A percentile compares a stretch with the other conserved stretches of the same genome.
phyloP scores from a whole-genome alignment of 2,329 filamentous ascomycete genomes.

The Metarhizium anisopliae region DNA sequence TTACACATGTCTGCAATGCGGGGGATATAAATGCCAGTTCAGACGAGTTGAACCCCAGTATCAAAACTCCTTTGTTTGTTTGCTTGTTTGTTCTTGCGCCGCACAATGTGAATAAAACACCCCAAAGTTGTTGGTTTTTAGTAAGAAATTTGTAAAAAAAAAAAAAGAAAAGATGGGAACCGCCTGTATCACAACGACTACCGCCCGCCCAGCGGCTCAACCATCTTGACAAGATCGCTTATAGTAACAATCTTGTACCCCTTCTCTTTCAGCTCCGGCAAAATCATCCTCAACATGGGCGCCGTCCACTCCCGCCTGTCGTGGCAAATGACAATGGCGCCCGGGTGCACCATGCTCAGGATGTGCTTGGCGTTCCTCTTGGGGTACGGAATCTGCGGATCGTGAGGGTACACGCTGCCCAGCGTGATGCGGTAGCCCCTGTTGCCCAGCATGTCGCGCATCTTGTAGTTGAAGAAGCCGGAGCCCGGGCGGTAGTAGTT shows the following conservation, averaged over 20 bases:
- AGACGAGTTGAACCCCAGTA: too few species aligned
- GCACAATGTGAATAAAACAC: too few species aligned
- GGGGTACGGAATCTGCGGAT: conserved; percentile 69
- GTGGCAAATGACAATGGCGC: conserved; percentile 78
- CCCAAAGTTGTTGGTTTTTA: background rate
- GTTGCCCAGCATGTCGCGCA: conserved; percentile 50
- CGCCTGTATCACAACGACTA: background rate
- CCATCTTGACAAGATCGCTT: conserved; percentile 49
- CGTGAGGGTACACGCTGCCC: conserved; percentile 81
- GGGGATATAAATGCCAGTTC: too few species aligned
- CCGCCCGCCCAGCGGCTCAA: conserved; percentile 18
- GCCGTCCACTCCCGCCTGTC: conserved; percentile 76
- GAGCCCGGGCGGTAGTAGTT: conserved; percentile 77
- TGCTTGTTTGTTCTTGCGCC: too few species aligned
- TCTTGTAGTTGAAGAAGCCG: conserved; percentile 67
- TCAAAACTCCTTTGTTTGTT: too few species aligned
- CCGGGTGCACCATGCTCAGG: conserved; percentile 67
- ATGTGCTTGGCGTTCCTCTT: conserved; percentile 69
- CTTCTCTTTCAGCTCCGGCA: conserved; percentile 60
- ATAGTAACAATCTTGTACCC: conserved; percentile 68
- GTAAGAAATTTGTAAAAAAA: background rate
- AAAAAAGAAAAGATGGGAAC: background rate
- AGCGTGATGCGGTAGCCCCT: conserved; percentile 67
- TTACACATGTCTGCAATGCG: too few species aligned
- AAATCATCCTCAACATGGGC: conserved; percentile 64